Percentiles rank a stretch among this genome's conserved stretches.
These are phyloP conservation scores for Crithidia expoeki DNA, from an alignment of 208 protist species.

Conservation along the genomic window DNA sequence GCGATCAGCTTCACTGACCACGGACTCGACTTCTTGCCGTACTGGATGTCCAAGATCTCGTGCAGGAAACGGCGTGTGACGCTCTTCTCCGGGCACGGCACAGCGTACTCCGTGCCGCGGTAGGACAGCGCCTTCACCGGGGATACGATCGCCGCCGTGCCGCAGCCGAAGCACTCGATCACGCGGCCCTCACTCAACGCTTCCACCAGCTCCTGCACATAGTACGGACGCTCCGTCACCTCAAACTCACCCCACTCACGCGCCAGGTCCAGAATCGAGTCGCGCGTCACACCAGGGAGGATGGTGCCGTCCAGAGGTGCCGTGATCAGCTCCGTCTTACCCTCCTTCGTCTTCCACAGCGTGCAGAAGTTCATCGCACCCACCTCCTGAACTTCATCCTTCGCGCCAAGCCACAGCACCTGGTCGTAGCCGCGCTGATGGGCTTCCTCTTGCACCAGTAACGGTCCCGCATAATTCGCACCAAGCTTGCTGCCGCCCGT, in stretches of 20 bases:
- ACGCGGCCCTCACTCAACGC: slow-evolving; percentile 87
- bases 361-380: slow-evolving; percentile 98
- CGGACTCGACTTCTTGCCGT: slow-evolving; percentile 54
- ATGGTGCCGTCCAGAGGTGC: slow-evolving; percentile 95
- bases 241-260: slow-evolving; percentile 84
- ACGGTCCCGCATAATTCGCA: slow-evolving; percentile 92
- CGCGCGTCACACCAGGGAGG: slow-evolving; percentile 96
- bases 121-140: slow-evolving; percentile 92
- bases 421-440: slow-evolving; percentile 94
- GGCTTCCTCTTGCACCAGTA: slow-evolving; percentile 90
- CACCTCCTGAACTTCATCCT: slow-evolving; percentile 96
- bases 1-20: slow-evolving; percentile 50
- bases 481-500: slow-evolving; percentile 94
- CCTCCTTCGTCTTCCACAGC: slow-evolving; percentile 84
- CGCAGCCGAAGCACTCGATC: slow-evolving; percentile 96
- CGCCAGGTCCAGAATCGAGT: slow-evolving; percentile 94
- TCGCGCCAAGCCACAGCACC: slow-evolving; percentile 97
- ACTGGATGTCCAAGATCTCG: slow-evolving; percentile 71
- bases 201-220: slow-evolving; percentile 86
- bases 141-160: slow-evolving; percentile 96
- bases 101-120: slow-evolving; percentile 59
- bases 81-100: slow-evolving; percentile 57
- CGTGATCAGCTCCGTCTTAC: slow-evolving; percentile 93
- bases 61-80: slow-evolving; percentile 60
- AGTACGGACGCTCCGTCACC: slow-evolving; percentile 84